Conservation (phyloP, 2,329 filamentous ascomycete genomes). For the Fusarium musae region DNA sequence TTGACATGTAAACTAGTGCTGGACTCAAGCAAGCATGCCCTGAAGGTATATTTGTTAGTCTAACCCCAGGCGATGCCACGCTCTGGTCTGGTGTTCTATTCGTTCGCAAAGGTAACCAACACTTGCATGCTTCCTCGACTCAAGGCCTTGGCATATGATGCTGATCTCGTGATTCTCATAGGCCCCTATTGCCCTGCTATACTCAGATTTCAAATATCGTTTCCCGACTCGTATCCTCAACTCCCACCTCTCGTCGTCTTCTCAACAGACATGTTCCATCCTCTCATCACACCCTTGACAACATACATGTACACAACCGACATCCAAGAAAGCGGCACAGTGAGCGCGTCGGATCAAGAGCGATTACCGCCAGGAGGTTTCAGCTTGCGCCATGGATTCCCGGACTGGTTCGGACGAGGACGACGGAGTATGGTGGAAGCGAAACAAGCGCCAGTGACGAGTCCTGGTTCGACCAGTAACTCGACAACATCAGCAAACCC, state of each 20-base stretch:
- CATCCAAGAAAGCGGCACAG: conserved; percentile 77
- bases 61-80: conserved; percentile 82
- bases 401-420: conserved; percentile 82
- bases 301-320: conserved; percentile 92
- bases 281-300: conserved; percentile 90
- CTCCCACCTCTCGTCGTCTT: conserved; percentile 89
- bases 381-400: conserved; percentile 90
- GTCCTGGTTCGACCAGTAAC: conserved; percentile 38
- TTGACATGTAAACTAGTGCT: conserved; percentile 64
- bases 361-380: conserved; percentile 88
- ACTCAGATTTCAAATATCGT: conserved; percentile 89
- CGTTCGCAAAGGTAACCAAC: conserved; percentile 79
- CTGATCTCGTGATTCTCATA: conserved; percentile 50
- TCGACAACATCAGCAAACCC: conserved; percentile 47
- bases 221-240: conserved; percentile 81
- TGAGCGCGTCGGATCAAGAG: conserved; percentile 86
- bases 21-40: conserved; percentile 85
- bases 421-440: conserved; percentile 54
- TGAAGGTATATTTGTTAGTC: conserved; percentile 85
- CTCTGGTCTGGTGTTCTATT: conserved; percentile 94
- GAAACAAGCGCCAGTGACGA: conserved; percentile 52
- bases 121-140: too few relatives aligned
- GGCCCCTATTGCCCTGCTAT: conserved; percentile 90
- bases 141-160: neutral
- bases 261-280: conserved; percentile 93